These are phyloP conservation scores for Pleochaeta shiraiana DNA, from an alignment of 2,329 filamentous ascomycete species.

Conservation along the genomic window DNA sequence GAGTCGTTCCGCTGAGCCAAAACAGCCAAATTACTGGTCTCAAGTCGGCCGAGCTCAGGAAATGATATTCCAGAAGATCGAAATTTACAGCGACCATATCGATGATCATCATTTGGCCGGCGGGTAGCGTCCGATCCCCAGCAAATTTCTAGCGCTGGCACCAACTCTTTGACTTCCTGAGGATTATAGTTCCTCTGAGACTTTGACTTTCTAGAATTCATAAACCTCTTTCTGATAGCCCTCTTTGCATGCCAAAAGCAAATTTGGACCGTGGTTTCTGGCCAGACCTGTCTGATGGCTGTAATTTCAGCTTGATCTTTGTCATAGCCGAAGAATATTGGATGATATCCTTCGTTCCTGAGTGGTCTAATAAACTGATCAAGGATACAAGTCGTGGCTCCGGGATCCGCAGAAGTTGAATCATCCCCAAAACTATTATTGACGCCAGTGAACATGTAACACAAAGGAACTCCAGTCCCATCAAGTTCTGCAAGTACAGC, in stretches of 20 bases:
- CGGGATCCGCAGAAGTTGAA: too few species aligned
- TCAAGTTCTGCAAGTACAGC: too few species aligned
- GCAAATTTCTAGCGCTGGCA: background rate
- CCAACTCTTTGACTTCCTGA: background rate
- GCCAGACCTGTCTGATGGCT: background rate
- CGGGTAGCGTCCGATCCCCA: background rate
- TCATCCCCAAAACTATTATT: too few species aligned
- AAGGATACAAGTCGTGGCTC: too few species aligned
- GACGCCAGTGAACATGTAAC: too few species aligned
- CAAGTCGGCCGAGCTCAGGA: background rate
- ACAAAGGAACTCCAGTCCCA: too few species aligned
- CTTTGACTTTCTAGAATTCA: background rate
- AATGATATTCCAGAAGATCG: background rate
- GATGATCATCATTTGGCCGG: background rate
- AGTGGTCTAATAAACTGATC: too few species aligned
- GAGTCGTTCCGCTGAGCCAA: background rate
- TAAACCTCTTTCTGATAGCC: background rate
- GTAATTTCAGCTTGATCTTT: background rate
- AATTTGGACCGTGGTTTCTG: background rate
- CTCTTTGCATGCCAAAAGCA: background rate
- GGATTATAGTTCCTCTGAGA: background rate
- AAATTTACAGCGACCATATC: background rate
- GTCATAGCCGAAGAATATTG: too few species aligned
- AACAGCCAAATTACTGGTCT: background rate
- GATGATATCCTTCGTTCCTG: too few species aligned